Evolutionary conservation across 495 filamentous ascomycete species (phyloP).

Genomic region (Podospora appendiculata): DNA sequence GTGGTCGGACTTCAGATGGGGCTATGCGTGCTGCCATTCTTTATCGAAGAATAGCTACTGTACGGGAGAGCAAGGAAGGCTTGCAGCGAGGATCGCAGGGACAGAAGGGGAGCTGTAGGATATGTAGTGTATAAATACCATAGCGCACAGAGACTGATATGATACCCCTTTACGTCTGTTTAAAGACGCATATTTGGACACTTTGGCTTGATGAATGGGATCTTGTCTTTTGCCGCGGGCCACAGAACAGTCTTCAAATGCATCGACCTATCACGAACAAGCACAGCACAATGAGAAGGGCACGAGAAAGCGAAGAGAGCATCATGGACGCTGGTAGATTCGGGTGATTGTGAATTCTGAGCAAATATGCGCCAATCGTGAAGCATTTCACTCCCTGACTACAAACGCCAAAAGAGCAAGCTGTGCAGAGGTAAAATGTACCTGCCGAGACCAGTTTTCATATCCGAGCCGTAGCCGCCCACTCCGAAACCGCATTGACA

Average conservation of each 20-base stretch:
- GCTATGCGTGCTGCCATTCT: constrained; percentile 94
- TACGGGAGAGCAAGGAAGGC: constrained; percentile 56
- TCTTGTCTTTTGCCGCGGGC: too few species aligned
- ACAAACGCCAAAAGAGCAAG: constrained; percentile 26
- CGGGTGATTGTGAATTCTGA: constrained; percentile 8
- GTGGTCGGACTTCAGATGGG: constrained; percentile 95
- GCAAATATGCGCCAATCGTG: constrained; percentile 14
- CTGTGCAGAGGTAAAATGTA: constrained; percentile 19
- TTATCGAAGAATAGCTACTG: constrained; percentile 94
- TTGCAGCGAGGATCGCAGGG: constrained; percentile 57
- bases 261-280: not conserved
- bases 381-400: constrained; percentile 25
- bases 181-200: too few species aligned
- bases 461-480: constrained; percentile 25
- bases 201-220: too few species aligned
- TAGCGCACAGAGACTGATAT: constrained; percentile 5
- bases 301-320: too few species aligned
- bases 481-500: constrained; percentile 13
- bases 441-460: constrained; percentile 27
- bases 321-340: constrained; percentile 7
- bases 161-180: constrained; percentile 17
- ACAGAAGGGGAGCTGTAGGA: constrained; percentile 20
- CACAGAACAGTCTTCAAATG: not conserved
- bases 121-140: constrained; percentile 1
- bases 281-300: not conserved